Conservation (phyloP, 352 stramenopile species). For the Phytophthora pluvialis region DNA sequence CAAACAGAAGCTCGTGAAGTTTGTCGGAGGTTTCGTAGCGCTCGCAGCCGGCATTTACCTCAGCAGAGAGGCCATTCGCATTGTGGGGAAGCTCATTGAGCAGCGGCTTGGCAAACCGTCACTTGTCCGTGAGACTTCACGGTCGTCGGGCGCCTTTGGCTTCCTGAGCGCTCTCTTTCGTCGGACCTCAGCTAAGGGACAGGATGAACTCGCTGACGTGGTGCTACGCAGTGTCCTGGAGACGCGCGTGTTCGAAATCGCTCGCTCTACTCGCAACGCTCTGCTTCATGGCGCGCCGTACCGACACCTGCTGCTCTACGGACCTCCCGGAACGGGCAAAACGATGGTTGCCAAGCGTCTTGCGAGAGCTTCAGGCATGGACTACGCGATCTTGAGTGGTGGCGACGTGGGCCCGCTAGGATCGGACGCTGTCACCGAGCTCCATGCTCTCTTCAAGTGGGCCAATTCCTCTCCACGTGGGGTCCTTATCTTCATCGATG, state of each 20-base stretch:
- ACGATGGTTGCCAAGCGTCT: slow-evolving; percentile 89
- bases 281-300: slow-evolving; percentile 74
- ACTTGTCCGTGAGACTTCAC: slow-evolving; percentile 73
- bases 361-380: slow-evolving; percentile 66
- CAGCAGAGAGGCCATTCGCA: slow-evolving; percentile 65
- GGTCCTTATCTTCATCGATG: slow-evolving; percentile 90
- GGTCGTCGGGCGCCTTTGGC: slow-evolving; percentile 51
- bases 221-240: slow-evolving; percentile 59
- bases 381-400: slow-evolving; percentile 87
- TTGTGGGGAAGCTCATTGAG: slow-evolving; percentile 64
- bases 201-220: slow-evolving; percentile 64
- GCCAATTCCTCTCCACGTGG: slow-evolving; percentile 72
- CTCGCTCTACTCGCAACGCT: slow-evolving; percentile 64
- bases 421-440: slow-evolving; percentile 75
- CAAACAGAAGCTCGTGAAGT: slow-evolving; percentile 64
- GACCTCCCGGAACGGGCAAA: slow-evolving; percentile 85
- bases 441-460: slow-evolving; percentile 87
- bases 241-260: slow-evolving; percentile 70
- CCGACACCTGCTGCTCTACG: slow-evolving; percentile 86
- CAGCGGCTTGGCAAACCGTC: slow-evolving; percentile 75
- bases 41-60: slow-evolving; percentile 67
- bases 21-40: slow-evolving; percentile 63
- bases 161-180: slow-evolving; percentile 43
- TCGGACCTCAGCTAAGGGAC: slow-evolving; percentile 26
- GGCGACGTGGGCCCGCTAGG: slow-evolving; percentile 86